phyloP scores from a whole-genome alignment of 768 basidiomycete species.

The Fibroporia radiculosa region DNA sequence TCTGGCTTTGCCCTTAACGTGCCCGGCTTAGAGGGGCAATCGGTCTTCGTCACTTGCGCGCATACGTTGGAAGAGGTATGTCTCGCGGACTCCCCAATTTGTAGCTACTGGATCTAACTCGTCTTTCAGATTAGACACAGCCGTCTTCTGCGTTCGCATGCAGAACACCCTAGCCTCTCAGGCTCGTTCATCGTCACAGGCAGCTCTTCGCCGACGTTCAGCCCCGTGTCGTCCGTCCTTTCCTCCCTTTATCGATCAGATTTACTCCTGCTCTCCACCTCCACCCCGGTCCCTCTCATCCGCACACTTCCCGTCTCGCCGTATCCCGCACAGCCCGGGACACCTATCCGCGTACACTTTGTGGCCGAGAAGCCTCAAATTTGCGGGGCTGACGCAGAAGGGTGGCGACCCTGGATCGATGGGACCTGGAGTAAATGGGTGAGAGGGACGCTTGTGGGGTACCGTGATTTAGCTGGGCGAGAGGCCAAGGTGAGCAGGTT shows the following conservation, averaged over 20 bases:
- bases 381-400: constrained; percentile 20
- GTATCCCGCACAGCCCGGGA: constrained; percentile 44
- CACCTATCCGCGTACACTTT: constrained; percentile 45
- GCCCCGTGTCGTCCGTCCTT: constrained; percentile 37
- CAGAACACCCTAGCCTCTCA: constrained; percentile 15
- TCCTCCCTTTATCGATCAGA: constrained; percentile 57
- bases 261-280: constrained; percentile 32
- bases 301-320: constrained; percentile 53
- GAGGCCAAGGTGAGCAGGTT: constrained; percentile 41
- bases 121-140: constrained; percentile 29
- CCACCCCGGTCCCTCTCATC: constrained; percentile 18
- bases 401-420: constrained; percentile 45
- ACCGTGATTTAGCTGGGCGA: constrained; percentile 50
- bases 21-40: constrained; percentile 19
- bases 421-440: constrained; percentile 50
- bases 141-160: constrained; percentile 19
- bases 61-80: constrained; percentile 58
- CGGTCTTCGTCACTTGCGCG: constrained; percentile 46
- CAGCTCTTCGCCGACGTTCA: constrained; percentile 26
- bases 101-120: background rate
- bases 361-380: constrained; percentile 35
- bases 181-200: constrained; percentile 40
- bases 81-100: background rate
- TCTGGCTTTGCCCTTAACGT: constrained; percentile 50
- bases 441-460: constrained; percentile 43